Evolutionary conservation across 805 yeast species (phyloP).

Genomic region (Ogataea trehalophila): DNA sequence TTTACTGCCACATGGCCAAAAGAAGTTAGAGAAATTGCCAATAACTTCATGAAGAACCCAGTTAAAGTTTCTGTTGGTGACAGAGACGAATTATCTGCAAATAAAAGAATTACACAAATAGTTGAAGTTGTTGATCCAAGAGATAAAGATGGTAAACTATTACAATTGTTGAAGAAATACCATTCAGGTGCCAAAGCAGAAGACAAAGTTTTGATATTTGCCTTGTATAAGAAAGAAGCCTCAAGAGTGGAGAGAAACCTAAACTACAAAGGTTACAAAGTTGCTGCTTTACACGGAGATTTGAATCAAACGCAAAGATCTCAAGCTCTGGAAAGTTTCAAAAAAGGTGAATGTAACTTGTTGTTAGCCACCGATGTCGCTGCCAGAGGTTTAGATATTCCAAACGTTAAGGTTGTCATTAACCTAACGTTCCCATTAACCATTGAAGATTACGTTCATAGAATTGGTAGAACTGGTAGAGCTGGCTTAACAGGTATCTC

Average conservation of each 20-base stretch:
- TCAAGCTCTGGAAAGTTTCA: slow-evolving; percentile 78
- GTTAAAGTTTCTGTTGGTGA: slow-evolving; percentile 91
- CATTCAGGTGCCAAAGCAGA: slow-evolving; percentile 57
- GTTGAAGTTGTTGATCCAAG: slow-evolving; percentile 88
- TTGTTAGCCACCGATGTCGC: slow-evolving; percentile 98
- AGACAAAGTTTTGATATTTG: slow-evolving; percentile 88
- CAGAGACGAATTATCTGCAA: slow-evolving; percentile 90
- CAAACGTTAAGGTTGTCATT: slow-evolving; percentile 92
- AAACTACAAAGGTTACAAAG: slow-evolving; percentile 65
- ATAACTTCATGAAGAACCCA: slow-evolving; percentile 77
- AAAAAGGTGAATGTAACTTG: slow-evolving; percentile 67
- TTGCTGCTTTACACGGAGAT: slow-evolving; percentile 96
- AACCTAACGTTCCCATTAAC: slow-evolving; percentile 95
- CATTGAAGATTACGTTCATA: slow-evolving; percentile 93
- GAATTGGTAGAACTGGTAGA: slow-evolving; percentile 97
- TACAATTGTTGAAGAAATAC: slow-evolving; percentile 69
- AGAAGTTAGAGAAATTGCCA: slow-evolving; percentile 90
- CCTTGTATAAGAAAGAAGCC: slow-evolving; percentile 95
- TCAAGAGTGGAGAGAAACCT: slow-evolving; percentile 78
- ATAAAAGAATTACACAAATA: slow-evolving; percentile 86
- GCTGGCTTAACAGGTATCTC: slow-evolving; percentile 96
- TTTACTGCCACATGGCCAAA: slow-evolving; percentile 99
- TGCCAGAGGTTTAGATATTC: slow-evolving; percentile 96
- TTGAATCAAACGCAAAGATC: slow-evolving; percentile 90
- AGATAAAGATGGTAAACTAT: slow-evolving; percentile 71